Evolutionary conservation across 805 yeast species (phyloP), one percentile per base, ranked within the genome.

Genomic region (Saccharomyces paradoxus): DNA sequence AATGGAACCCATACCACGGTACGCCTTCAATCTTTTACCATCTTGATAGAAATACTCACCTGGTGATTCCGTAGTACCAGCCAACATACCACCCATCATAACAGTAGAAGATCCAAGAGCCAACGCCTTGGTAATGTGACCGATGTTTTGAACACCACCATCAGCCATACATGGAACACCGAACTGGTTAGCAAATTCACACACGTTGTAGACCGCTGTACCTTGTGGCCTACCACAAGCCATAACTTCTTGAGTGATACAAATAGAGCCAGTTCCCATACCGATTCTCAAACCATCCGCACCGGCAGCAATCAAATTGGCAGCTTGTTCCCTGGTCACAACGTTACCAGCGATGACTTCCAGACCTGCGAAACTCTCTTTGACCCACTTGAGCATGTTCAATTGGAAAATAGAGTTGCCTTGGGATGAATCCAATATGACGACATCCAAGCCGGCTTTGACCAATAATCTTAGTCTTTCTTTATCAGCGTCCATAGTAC

Each of bases 201-300:
- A 81, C 53, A 94, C 99, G 63, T 83, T 85, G 81, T 82, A 91
- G 53, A 94, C 98, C 57, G 99, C 99, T 62, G 98, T 90, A 77
- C 98, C 99, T 80, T 94, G 99, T 58, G 99, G 99, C 81, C 99
- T 90, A 77, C 99, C 99, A 78, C 97, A 95, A 53, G 99, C 99
- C 99, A 94, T 94, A 57, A 94, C 98, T 78, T 94, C 99, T 79
- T 94, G 99, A 52, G 99, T 94, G 72, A 94, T 94, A 82, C 99
- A 94, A 72, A 94, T 94, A 58, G 97, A 89, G 68, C 99, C 99
- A 31, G 98, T 89, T 71, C 99, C 99, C 99, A 94, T 94, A 78
- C 99, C 99, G 64, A 94, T 92, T 82, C 98, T 89, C 68, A 94
- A 80, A 72, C 91, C 98, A 73, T 94, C 99, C 53, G 95, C 96